Conservation (phyloP, 352 stramenopile species). For the Phytophthora ramorum region DNA sequence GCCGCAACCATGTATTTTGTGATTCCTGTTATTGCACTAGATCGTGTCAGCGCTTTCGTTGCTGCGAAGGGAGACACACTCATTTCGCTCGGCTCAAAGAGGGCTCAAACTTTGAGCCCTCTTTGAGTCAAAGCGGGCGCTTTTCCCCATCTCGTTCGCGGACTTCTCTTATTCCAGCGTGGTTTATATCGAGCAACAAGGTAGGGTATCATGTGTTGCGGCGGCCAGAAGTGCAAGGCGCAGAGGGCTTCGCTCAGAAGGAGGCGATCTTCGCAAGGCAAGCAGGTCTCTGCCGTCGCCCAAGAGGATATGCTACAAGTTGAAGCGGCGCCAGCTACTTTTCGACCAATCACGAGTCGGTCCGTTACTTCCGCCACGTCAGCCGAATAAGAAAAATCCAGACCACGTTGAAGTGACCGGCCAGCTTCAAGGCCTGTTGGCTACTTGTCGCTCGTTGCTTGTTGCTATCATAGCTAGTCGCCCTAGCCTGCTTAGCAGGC, state of each 20-base stretch:
- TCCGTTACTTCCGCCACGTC: conserved; percentile 24
- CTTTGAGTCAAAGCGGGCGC: too few relatives aligned
- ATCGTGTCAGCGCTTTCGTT: too few relatives aligned
- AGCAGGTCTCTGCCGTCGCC: conserved; percentile 13
- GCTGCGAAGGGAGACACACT: too few relatives aligned
- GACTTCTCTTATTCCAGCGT: conserved; percentile 21
- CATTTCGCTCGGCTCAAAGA: too few relatives aligned
- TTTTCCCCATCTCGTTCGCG: not conserved
- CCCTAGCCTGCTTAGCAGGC: too few relatives aligned
- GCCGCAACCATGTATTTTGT: too few relatives aligned
- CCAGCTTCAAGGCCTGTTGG: not conserved
- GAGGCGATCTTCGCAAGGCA: not conserved
- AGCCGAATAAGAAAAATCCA: conserved; percentile 43
- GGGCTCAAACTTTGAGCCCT: too few relatives aligned
- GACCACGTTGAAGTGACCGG: conserved; percentile 26
- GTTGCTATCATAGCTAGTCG: too few relatives aligned
- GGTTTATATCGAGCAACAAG: conserved; percentile 20
- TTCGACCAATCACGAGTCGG: conserved; percentile 23
- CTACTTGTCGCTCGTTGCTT: not conserved
- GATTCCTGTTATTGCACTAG: too few relatives aligned
- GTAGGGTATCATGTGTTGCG: not conserved
- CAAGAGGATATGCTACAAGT: conserved; percentile 8
- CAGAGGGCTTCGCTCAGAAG: too few relatives aligned
- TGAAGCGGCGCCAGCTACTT: conserved; percentile 26
- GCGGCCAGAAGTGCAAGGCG: too few relatives aligned